Evolutionary conservation across 225 moss, liverwort and hornwort genomes (phyloP), one percentile per base, ranked within the genome.

Genomic region (Neckera pumila): DNA sequence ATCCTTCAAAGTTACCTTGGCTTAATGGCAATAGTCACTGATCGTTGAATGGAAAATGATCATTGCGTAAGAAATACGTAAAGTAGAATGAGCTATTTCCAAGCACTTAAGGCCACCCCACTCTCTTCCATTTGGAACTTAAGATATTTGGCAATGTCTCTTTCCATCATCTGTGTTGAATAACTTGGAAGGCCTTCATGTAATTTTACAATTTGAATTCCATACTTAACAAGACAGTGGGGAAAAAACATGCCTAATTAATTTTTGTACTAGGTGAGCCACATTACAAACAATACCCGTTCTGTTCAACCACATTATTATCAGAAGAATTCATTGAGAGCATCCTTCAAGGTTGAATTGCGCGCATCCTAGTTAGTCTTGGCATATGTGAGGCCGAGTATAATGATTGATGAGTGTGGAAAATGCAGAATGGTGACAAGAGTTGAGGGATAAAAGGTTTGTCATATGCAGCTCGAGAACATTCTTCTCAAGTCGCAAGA

Each of bases 401-500:
- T 92, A 90, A 92, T 94, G 89, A 89, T 61, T 94, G 90, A 89
- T 62, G 89, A 90, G 84, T 83, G 89, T 89, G 91, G 85, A 92
- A 90, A 88, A 83, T 92, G 93, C 92, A 93, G 89, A 92, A 86
- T 89, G 91, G 90, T 90, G 92, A 91, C 84, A 91, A 94, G 91
- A 92, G 89, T 91, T 94, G 90, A 94, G 86, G 88, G 85, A 91
- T 87, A 90, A 90, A 91, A 85, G 91, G 85, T 92, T 86, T 94
- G 91, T 91, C 91, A 65, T 91, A 91, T 92, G 94, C 94, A 98
- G 98, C 94, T 98, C 70, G 96, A 98, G 88, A 97, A 96, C 87
- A 94, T 98, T 89, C 94, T 98, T 72, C 95, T 98, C 73, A 90
- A 94, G 72, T 91, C 94, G 23, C 76, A 87, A 43, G 96, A 94